Evolutionary conservation across 352 stramenopile genomes (phyloP), one percentile per base, ranked within the genome.

Genomic region (Phytopythium vexans): DNA sequence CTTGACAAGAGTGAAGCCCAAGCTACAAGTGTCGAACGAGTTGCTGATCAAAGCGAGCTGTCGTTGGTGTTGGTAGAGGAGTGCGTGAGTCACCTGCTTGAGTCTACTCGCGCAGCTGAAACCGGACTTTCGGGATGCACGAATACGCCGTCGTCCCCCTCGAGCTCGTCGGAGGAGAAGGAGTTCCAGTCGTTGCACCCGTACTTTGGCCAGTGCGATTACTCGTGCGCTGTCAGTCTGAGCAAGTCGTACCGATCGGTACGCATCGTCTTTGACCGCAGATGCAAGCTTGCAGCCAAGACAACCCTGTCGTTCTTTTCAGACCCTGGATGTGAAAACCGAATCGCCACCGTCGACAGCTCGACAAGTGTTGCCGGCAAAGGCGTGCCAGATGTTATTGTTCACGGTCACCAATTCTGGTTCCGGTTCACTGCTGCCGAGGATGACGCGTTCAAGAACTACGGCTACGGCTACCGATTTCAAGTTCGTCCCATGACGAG

Each of bases 181-280:
- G 85, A 93, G 41, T 91, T 86, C 42, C 82, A 94, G 49, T 95
- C 86, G 3, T 59, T 95, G 16, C 86, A 95, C 34, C 83, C 86
- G 27, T 94, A 95, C 50, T 94, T 92, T 54, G 83, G 77, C 43
- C 79, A 75, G 11, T 92, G 75, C 39, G 84, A 94, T 10, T 95
- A 94, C 53, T 70, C 73, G n/a, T 67, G 80, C 14, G 71, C 68
- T 12, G 81, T 92, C 0, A 65, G 54, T 10, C 64, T 86, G 2
- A 65, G 78, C 14, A 77, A 62, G 15, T 70, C 73, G 0, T 83
- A 72, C 62, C 72, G 72, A 2, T 88, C 67, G 36, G 48, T 95
- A 15, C 86, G 86, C 6, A 64, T 95, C 41, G 78, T 90, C 10
- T 95, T 95, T 50, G 86, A 95, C 45, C 70, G 83, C 54, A 74